These are phyloP conservation scores for Candida boidinii DNA, from an alignment of 805 yeast genomes.

Conservation along the genomic window DNA sequence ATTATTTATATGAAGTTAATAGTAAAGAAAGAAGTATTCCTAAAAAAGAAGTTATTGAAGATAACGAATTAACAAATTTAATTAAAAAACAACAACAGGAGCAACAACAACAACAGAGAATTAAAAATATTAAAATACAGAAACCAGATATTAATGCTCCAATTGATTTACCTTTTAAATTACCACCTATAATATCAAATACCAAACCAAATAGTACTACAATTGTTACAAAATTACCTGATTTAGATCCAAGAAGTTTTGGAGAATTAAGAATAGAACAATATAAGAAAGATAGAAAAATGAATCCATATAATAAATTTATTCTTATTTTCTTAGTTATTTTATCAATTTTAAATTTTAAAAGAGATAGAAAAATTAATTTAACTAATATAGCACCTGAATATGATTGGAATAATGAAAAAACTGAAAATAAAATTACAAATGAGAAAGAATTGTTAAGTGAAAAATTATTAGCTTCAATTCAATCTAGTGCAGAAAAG, in stretches of 20 bases:
- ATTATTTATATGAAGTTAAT: conserved; percentile 12
- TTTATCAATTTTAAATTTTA: conserved; percentile 42
- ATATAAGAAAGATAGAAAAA: conserved; percentile 37
- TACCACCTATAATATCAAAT: conserved; percentile 27
- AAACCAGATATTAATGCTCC: conserved; percentile 27
- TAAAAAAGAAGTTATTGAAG: conserved; percentile 1
- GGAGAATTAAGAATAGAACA: conserved; percentile 34
- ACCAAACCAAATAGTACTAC: conserved; percentile 21
- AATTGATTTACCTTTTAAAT: conserved; percentile 49
- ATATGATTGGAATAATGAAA: conserved; percentile 18
- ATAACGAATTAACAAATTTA: not conserved
- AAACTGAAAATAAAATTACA: conserved; percentile 9
- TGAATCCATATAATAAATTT: conserved; percentile 51
- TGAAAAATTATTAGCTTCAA: conserved; percentile 3
- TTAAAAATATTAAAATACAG: not conserved
- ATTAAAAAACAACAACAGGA: not conserved
- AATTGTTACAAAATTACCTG: conserved; percentile 25
- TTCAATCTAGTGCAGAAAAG: conserved; percentile 1
- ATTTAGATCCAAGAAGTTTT: conserved; percentile 25
- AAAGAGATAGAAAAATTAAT: conserved; percentile 38
- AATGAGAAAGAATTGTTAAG: conserved; percentile 6
- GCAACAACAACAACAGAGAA: not conserved
- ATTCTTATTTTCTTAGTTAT: conserved; percentile 41
- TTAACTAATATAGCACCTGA: conserved; percentile 21
- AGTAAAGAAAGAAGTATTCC: not conserved